Conservation (phyloP, 768 basidiomycete genomes). For the Termitomyces sp. region DNA sequence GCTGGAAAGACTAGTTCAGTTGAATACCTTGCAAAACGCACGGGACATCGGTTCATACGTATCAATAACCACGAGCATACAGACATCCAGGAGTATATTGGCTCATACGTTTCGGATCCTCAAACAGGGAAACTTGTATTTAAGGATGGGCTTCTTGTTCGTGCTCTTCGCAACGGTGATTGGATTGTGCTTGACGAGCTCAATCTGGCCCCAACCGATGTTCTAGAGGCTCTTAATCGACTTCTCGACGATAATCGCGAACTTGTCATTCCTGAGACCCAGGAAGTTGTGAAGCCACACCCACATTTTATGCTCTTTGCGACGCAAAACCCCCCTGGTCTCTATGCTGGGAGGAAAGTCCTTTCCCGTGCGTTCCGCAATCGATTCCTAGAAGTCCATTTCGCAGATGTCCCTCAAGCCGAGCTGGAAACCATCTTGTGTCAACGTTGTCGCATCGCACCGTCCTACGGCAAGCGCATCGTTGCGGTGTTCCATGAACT, state of each 20-base stretch:
- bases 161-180: slow-evolving; percentile 84
- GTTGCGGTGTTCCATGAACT: slow-evolving; percentile 90
- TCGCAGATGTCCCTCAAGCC: slow-evolving; percentile 90
- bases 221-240: slow-evolving; percentile 94
- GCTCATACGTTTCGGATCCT: slow-evolving; percentile 92
- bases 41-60: slow-evolving; percentile 92
- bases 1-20: slow-evolving; percentile 97
- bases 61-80: slow-evolving; percentile 99
- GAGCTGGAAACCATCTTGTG: slow-evolving; percentile 94
- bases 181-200: slow-evolving; percentile 99
- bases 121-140: slow-evolving; percentile 91
- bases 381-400: slow-evolving; percentile 96
- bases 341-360: slow-evolving; percentile 93
- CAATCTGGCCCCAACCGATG: slow-evolving; percentile 96
- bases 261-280: slow-evolving; percentile 90
- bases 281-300: slow-evolving; percentile 90
- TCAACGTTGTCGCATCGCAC: slow-evolving; percentile 87
- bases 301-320: slow-evolving; percentile 97
- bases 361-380: slow-evolving; percentile 95
- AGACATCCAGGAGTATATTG: slow-evolving; percentile 97
- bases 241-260: slow-evolving; percentile 97
- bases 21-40: slow-evolving; percentile 88
- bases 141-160: slow-evolving; percentile 90
- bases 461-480: slow-evolving; percentile 87
- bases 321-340: slow-evolving; percentile 94